Conservation (phyloP, 805 yeast genomes). For the Sugiyamaella americana region DNA sequence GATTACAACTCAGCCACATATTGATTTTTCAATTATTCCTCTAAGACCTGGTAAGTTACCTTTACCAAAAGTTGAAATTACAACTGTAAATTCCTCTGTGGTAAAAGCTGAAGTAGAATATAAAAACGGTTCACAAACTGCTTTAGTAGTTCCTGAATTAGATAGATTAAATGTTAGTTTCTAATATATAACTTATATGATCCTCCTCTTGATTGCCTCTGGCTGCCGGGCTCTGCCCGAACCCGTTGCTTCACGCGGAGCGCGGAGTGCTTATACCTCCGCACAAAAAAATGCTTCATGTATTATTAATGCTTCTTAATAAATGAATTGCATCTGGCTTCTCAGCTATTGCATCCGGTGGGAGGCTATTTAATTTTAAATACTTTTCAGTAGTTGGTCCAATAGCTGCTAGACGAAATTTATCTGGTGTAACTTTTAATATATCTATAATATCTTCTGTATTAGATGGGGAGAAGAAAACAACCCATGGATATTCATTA, state of each 20-base stretch:
- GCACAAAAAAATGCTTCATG: too few species aligned
- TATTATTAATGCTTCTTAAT: constrained; percentile 35
- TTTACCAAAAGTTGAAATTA: constrained; percentile 56
- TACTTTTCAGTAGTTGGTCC: constrained; percentile 85
- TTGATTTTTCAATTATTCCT: constrained; percentile 57
- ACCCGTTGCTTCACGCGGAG: too few species aligned
- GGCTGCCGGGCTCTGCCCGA: too few species aligned
- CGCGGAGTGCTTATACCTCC: too few species aligned
- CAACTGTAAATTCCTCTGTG: constrained; percentile 23
- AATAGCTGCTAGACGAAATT: constrained; percentile 60
- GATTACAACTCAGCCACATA: constrained; percentile 12
- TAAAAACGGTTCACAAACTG: constrained; percentile 60
- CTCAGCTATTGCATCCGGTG: constrained; percentile 57
- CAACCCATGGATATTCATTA: constrained; percentile 51
- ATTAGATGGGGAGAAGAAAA: constrained; percentile 90
- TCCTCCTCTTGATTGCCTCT: too few species aligned
- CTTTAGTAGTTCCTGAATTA: constrained; percentile 65
- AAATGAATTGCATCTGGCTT: constrained; percentile 68
- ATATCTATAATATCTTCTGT: constrained; percentile 55
- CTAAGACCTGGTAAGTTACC: constrained; percentile 65
- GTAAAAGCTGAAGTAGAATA: constrained; percentile 53
- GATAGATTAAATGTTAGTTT: constrained; percentile 58
- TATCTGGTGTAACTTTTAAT: constrained; percentile 25
- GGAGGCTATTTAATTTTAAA: constrained; percentile 45
- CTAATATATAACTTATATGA: constrained; percentile 30